Evolutionary conservation across 768 basidiomycete genomes (phyloP).

Genomic region (Boletus reticuloceps): DNA sequence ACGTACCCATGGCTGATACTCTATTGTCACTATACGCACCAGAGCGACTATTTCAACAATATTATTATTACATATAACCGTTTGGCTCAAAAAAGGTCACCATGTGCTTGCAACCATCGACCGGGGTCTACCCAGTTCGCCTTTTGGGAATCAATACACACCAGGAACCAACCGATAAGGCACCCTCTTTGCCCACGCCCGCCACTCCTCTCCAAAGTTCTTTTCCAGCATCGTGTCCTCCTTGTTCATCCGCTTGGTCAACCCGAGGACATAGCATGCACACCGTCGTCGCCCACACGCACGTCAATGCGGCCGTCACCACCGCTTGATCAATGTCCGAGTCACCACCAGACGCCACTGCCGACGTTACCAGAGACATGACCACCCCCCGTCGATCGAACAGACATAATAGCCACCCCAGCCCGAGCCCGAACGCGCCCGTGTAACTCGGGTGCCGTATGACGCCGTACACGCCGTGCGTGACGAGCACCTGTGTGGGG

Average conservation of each 20-base stretch:
- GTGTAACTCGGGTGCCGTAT: conserved; percentile 34
- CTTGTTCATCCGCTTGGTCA: conserved; percentile 19
- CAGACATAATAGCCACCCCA: conserved; percentile 4
- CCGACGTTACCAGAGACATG: not conserved
- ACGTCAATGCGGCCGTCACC: not conserved
- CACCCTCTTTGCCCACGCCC: conserved; percentile 20
- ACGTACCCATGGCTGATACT: too few relatives aligned
- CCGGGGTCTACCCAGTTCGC: too few relatives aligned
- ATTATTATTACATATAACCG: too few relatives aligned
- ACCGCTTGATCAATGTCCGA: not conserved
- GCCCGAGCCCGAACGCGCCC: not conserved
- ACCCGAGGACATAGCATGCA: fast-evolving
- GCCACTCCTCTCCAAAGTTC: conserved; percentile 28
- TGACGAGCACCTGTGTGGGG: conserved; percentile 24
- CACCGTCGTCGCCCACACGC: not conserved
- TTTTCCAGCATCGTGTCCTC: conserved; percentile 31
- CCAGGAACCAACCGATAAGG: conserved; percentile 23
- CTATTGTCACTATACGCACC: too few relatives aligned
- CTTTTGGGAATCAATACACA: conserved; percentile 5
- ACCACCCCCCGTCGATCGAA: conserved; percentile 6
- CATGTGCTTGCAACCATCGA: too few relatives aligned
- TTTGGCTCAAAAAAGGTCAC: too few relatives aligned
- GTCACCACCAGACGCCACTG: too few relatives aligned
- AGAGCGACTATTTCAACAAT: too few relatives aligned
- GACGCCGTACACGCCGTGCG: conserved; percentile 22